Evolutionary conservation across 1,139 yeast genomes (phyloP), one percentile per base, ranked within the genome.

Genomic region (Geotrichum bryndzae): DNA sequence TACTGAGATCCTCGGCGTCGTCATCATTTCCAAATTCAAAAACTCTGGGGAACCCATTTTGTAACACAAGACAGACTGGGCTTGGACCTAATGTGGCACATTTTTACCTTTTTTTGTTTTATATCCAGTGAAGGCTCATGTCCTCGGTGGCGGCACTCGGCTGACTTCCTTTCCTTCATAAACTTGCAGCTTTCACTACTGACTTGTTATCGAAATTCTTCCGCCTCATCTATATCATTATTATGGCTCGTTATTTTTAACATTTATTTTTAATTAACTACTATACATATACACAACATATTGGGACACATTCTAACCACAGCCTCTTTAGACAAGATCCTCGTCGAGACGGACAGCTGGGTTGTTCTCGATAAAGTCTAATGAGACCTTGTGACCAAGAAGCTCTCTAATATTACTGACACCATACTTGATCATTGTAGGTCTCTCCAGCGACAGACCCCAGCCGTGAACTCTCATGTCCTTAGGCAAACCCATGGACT

Each of bases 391-490:
- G 77, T 92, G 97, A 64, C 98, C 98, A 73, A 92, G 81, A 72
- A 92, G 81, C 76, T 91, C 97, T 82, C 98, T 86, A 72, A 95
- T 95, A 76, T 95, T 95, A 69, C 92, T 86, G 63, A 94, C 96
- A 66, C 89, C 96, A 74, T 95, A 95, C 78, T 94, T 95, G 77
- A 95, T 95, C 99, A 95, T 95, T 53, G 99, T 95, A 68, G 99
- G 99, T 79, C 99, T 88, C 78, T 95, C 99, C 74, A 95, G 82
- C 52, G 96, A 88, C 71, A 95, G 82, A 72, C 99, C 99, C 94
- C 96, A 95, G 66, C 99, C 99, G 69, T 91, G 84, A 38, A 94
- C 98, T 75, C 98, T 84, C 80, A 95, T 78, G 74, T 90, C 88
- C 80, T 87, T 87, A 66, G 99, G 99, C 73, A 95, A 83, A 46